phyloP scores from a whole-genome alignment of 2,329 filamentous ascomycete species.

The Pestalotiopsis fici region DNA sequence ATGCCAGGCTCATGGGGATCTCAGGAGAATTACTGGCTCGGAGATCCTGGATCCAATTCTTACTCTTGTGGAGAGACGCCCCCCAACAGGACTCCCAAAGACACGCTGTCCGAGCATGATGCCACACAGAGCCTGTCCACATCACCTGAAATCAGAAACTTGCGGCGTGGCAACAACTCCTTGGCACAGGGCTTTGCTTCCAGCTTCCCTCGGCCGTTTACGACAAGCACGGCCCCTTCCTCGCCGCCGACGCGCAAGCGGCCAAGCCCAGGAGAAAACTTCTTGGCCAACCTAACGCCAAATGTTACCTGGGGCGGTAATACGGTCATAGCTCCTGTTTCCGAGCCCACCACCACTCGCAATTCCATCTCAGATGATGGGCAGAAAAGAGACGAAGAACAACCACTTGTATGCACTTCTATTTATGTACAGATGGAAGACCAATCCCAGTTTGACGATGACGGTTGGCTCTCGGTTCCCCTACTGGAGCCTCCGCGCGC shows the following conservation, averaged over 20 bases:
- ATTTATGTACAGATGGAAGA: constrained; percentile 60
- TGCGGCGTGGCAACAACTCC: constrained; percentile 56
- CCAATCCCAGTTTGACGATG: constrained; percentile 67
- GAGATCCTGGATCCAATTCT: constrained; percentile 57
- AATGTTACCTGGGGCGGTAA: constrained; percentile 54
- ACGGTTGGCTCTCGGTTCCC: constrained; percentile 63
- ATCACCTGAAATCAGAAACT: constrained; percentile 56
- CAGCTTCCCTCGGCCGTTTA: constrained; percentile 50
- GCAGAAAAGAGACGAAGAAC: constrained; percentile 43
- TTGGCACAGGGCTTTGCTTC: constrained; percentile 57
- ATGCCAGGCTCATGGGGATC: constrained; percentile 59
- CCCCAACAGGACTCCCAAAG: constrained; percentile 47
- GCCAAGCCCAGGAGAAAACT: constrained; percentile 62
- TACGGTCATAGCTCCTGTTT: constrained; percentile 40
- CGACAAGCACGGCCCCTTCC: constrained; percentile 35
- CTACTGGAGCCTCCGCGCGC: constrained; percentile 55
- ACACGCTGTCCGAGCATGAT: constrained; percentile 46
- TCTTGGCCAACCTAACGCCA: constrained; percentile 55
- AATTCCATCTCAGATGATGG: constrained; percentile 59
- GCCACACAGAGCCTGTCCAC: constrained; percentile 57
- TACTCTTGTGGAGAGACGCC: constrained; percentile 66
- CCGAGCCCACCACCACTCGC: constrained; percentile 47
- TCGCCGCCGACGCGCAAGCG: constrained; percentile 51
- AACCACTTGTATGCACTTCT: constrained; percentile 50
- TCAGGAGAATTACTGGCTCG: constrained; percentile 53